Conservation (phyloP, 1,284 basidiomycete species). For the Irpex sp. region DNA sequence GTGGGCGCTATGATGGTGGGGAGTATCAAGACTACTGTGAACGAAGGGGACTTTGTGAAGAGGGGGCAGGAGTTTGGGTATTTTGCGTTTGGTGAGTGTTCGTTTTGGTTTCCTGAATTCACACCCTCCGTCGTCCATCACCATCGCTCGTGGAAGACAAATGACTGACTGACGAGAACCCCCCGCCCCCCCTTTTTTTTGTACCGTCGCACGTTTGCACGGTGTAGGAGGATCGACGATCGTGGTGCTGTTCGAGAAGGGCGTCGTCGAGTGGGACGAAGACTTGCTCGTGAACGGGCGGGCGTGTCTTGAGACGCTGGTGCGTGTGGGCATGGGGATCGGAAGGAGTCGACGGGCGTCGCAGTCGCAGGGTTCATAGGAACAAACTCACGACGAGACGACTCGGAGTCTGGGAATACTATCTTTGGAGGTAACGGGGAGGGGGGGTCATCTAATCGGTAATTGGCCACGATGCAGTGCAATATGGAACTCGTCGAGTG, state of each 20-base stretch:
- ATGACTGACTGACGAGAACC: no score
- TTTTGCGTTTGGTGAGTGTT: slow-evolving; percentile 80
- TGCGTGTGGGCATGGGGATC: slow-evolving; percentile 83
- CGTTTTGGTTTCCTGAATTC: background rate
- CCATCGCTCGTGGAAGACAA: no score
- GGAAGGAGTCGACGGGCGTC: slow-evolving; percentile 38
- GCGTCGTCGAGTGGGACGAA: slow-evolving; percentile 81
- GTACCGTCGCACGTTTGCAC: no score
- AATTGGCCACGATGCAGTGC: no score
- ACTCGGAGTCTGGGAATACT: no score
- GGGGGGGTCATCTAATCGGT: no score
- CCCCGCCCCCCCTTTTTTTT: no score
- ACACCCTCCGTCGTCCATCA: background rate
- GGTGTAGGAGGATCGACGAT: slow-evolving; percentile 90
- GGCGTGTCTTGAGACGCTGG: slow-evolving; percentile 81
- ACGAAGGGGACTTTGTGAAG: slow-evolving; percentile 73
- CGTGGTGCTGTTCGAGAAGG: slow-evolving; percentile 82
- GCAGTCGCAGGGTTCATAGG: no score
- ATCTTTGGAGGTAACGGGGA: no score
- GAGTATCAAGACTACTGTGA: slow-evolving; percentile 79
- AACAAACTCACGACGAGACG: no score
- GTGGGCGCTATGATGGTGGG: slow-evolving; percentile 95
- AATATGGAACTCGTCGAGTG: no score
- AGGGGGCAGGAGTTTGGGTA: slow-evolving; percentile 91
- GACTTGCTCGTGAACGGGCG: slow-evolving; percentile 84